Conservation (phyloP, 106 monocot species). For the Allium fistulosum region DNA sequence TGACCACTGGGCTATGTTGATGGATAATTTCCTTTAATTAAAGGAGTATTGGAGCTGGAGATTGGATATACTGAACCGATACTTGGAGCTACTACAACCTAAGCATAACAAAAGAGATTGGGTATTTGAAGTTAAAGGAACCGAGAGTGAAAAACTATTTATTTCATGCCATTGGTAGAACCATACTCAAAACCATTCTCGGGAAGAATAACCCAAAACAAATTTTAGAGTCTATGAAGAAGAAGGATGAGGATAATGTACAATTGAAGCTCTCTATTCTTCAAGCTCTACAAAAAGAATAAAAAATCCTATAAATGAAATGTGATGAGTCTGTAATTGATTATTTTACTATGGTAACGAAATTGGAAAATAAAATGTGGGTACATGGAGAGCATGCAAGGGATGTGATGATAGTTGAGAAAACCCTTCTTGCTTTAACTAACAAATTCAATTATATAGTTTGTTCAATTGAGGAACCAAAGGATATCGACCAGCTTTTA, state of each 20-base stretch:
- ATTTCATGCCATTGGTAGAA: too few relatives aligned
- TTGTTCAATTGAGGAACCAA: not conserved
- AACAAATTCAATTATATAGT: constrained; percentile 5
- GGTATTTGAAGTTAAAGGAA: too few relatives aligned
- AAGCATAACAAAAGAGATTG: too few relatives aligned
- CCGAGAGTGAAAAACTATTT: too few relatives aligned
- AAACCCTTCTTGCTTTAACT: not conserved
- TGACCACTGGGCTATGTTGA: too few relatives aligned
- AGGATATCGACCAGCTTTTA: not conserved
- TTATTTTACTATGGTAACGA: not conserved
- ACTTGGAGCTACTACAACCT: too few relatives aligned
- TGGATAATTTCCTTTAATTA: too few relatives aligned
- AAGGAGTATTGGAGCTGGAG: too few relatives aligned
- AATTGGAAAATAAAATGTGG: not conserved
- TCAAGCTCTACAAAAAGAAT: constrained; percentile 4
- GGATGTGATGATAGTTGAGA: not conserved
- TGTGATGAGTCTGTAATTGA: not conserved
- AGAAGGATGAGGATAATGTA: not conserved
- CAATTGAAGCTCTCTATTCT: not conserved
- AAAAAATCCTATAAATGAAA: not conserved
- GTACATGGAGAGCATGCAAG: not conserved
- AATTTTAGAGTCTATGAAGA: not conserved
- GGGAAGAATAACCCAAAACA: not conserved
- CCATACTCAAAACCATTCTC: too few relatives aligned
- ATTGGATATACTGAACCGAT: too few relatives aligned